Evolutionary conservation across 108 stramenopile species (phyloP), one percentile per base, ranked within the genome.

Genomic region (Pseudonitzschia delicatissima): DNA sequence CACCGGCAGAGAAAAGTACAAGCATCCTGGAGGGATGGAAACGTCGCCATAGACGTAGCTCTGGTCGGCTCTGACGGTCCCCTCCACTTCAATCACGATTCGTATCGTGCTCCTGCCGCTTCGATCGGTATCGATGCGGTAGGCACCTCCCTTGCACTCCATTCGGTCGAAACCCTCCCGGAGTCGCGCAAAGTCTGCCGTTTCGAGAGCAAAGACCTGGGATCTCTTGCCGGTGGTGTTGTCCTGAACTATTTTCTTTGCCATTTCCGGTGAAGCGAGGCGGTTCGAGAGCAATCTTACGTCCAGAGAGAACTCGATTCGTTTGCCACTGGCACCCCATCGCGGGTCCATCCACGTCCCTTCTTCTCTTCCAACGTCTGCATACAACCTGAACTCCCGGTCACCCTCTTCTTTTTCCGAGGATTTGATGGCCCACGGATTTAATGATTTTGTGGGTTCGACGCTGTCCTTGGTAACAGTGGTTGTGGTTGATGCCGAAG

Each of bases 311-410:
- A 72, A 78, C 47, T 78, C 78, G 39, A 90, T 85, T 25, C 89
- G 49, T 26, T 70, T 68, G 0, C 89, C 83, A 68, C 82, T 83
- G 15, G 82, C 86, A 36, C 84, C 89, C 89, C 89, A 90, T 64
- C 84, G 69, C 32, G 85, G 84, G 62, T 90, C 86, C 89, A 90
- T 90, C 89, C 89, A 90, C 8, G 86, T 86, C 7, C 89, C 89
- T 25, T 73, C 76, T 55, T 90, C 89, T 70, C 89, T 70, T 25
- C 89, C 89, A 49, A 90, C 76, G 62, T 84, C 82, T 11, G 83
- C 42, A 33, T 87, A 77, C 40, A 90, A 51, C 36, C 84, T 71
- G 79, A 77, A 87, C n/a, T 32, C 53, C 8, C 32, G 11, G n/a
- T 31, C 53, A 21, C 72, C 78, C 23, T 69, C 67, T 17, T 61